These are phyloP conservation scores for Pseudogymnoascus sp. DNA, from an alignment of 2,329 filamentous ascomycete genomes.

Conservation along the genomic window DNA sequence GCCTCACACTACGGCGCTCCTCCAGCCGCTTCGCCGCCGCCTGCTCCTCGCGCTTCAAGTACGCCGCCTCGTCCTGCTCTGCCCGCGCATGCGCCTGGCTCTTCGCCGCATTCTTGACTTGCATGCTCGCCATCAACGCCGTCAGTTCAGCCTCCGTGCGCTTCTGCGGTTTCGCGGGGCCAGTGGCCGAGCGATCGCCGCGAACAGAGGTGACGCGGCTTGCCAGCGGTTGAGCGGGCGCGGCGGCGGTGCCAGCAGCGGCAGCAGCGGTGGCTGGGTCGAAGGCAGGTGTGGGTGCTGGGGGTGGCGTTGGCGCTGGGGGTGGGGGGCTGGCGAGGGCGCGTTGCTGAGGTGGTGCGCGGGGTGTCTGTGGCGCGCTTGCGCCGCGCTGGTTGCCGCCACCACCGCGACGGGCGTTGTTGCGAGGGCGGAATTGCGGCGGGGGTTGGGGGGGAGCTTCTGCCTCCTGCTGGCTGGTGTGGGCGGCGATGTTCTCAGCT, in stretches of 20 bases:
- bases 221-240: slow-evolving; percentile 13
- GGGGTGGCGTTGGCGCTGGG: slow-evolving; percentile 7
- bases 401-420: not conserved
- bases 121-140: slow-evolving; percentile 51
- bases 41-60: slow-evolving; percentile 53
- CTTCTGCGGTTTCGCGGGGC: slow-evolving; percentile 46
- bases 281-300: slow-evolving; percentile 10
- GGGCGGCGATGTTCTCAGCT: not conserved
- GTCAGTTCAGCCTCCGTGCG: slow-evolving; percentile 57
- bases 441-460: not conserved
- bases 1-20: slow-evolving; percentile 6
- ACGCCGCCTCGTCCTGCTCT: slow-evolving; percentile 59
- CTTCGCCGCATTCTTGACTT: slow-evolving; percentile 50
- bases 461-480: not conserved
- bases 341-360: slow-evolving; percentile 8
- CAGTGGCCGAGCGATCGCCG: slow-evolving; percentile 45
- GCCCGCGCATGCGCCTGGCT: slow-evolving; percentile 53
- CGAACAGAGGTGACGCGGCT: slow-evolving; percentile 37
- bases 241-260: slow-evolving; percentile 8
- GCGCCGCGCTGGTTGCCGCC: not conserved
- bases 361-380: slow-evolving; percentile 4
- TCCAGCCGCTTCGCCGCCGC: slow-evolving; percentile 44
- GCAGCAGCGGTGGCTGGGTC: not conserved
- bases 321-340: not conserved
- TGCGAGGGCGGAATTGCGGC: not conserved